A percentile compares a stretch with the other conserved stretches of the same genome.
Evolutionary conservation across 345 rosid genomes (phyloP).

Genomic region (Anacardium occidentale): DNA sequence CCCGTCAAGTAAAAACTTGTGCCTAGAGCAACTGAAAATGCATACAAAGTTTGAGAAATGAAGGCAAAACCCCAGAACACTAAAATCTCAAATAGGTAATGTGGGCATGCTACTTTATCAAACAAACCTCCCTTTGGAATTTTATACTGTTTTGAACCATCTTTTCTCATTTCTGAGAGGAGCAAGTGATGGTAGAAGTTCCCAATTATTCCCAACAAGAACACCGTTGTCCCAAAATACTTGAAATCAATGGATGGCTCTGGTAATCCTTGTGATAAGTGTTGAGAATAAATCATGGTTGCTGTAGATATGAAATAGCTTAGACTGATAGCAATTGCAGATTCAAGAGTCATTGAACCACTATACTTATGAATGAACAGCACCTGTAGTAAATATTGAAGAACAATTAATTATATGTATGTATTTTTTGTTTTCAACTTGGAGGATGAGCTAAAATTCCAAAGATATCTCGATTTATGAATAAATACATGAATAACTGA

Average conservation of each 20-base stretch:
- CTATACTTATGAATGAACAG: slow-evolving; percentile 62
- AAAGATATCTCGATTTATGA: no score
- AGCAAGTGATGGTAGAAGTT: slow-evolving; percentile 77
- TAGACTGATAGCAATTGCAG: slow-evolving; percentile 29
- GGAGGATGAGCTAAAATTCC: no score
- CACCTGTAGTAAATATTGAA: slow-evolving; percentile 28
- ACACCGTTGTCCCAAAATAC: slow-evolving; percentile 43
- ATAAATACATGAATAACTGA: no score
- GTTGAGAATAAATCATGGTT: slow-evolving; percentile 47
- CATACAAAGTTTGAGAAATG: slow-evolving; percentile 55
- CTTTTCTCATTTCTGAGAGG: slow-evolving; percentile 53
- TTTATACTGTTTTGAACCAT: slow-evolving; percentile 50
- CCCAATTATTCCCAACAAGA: slow-evolving; percentile 55
- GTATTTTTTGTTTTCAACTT: not conserved
- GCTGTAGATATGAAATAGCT: slow-evolving; percentile 41
- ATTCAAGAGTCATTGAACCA: slow-evolving; percentile 41
- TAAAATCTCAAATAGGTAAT: slow-evolving; percentile 68
- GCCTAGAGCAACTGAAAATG: slow-evolving; percentile 37
- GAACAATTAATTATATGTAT: not conserved
- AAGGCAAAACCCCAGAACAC: slow-evolving; percentile 52
- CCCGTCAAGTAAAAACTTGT: slow-evolving; percentile 47
- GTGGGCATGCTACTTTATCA: slow-evolving; percentile 61
- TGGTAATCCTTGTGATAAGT: slow-evolving; percentile 31
- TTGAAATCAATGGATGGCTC: slow-evolving; percentile 46
- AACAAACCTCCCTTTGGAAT: slow-evolving; percentile 70